Conservation (phyloP, 208 protist genomes). For the Histomonas meleagridis region DNA sequence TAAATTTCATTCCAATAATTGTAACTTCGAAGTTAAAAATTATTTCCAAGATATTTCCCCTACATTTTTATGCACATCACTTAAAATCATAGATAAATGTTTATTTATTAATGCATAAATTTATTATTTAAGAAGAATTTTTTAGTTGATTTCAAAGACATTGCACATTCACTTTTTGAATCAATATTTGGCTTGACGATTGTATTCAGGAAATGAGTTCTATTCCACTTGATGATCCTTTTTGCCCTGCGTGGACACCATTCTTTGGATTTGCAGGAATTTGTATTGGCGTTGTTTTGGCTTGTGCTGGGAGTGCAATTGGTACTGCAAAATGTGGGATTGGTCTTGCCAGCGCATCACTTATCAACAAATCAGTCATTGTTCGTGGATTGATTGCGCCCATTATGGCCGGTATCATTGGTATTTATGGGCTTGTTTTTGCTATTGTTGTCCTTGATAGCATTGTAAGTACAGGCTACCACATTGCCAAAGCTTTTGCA, state of each 20-base stretch:
- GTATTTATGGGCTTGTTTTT: constrained; percentile 33
- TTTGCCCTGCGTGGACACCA: not conserved
- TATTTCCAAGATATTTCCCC: too few species aligned
- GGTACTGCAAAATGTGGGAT: constrained; percentile 22
- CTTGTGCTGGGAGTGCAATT: not conserved
- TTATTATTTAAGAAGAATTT: too few species aligned
- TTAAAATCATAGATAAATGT: too few species aligned
- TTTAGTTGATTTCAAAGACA: too few species aligned
- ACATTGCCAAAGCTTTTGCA: not conserved
- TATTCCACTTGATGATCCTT: not conserved
- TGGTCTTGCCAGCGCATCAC: not conserved
- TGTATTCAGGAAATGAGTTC: not conserved
- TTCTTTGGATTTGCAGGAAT: not conserved
- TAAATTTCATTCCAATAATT: too few species aligned
- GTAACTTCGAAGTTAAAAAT: too few species aligned
- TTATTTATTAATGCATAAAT: too few species aligned
- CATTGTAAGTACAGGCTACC: not conserved
- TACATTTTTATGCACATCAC: too few species aligned
- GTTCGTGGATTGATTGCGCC: not conserved
- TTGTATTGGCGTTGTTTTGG: not conserved
- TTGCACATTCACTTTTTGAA: too few species aligned
- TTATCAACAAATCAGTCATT: constrained; percentile 24
- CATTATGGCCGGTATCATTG: constrained; percentile 32
- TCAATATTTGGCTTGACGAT: too few species aligned
- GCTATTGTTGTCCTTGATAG: not conserved